Evolutionary conservation across 768 basidiomycete genomes (phyloP), one percentile per base, ranked within the genome.

Genomic region (Leucocoprinus sp.): DNA sequence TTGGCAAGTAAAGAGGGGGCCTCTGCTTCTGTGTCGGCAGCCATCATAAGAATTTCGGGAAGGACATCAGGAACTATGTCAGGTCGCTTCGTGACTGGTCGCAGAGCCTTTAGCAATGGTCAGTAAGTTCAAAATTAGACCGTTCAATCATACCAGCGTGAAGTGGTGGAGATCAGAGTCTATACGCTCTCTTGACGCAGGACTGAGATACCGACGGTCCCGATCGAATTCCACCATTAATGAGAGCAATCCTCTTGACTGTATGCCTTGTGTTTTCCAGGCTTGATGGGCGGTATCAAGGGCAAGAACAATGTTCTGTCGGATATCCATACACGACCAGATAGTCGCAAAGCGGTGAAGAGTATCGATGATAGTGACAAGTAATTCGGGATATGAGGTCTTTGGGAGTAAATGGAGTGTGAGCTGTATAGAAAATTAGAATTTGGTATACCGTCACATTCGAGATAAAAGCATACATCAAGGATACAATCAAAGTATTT

Each of bases 281-380:
- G 65, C 58, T 42, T 79, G 70, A 55, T 87, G 78, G 2, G 81
- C 75, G 22, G 68, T 60, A 54, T 79, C 77, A 18, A 91, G 71
- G 0, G 82, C 73, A 5, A 65, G 61, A 2, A 80, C 69, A 42
- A 90, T 79, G 0, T 55, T 62, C 15, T 66, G 64, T 50, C 75
- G 73, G 8, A 64, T 72, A 54, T 84, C 72, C 80, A 90, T 85
- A 49, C 82, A 85, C 9, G 76, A 74, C 87, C 86, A 91, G 38
- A 89, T 79, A 17, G 76, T 72, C 8, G 75, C 71, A 54, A 82
- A 82, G 5, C 82, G 77, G 49, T 78, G 74, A n/a, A 91, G 68
- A 4, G 78, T 79, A 51, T 84, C 79, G n/a, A 88, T 71, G 1
- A 85, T 72, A 0, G 76, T 74, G 3, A 69, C 67, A 21, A 88